Percentiles rank a stretch among this genome's conserved stretches.
These are phyloP conservation scores for Peronospora belbahrii DNA, from an alignment of 352 stramenopile species.

Conservation along the genomic window DNA sequence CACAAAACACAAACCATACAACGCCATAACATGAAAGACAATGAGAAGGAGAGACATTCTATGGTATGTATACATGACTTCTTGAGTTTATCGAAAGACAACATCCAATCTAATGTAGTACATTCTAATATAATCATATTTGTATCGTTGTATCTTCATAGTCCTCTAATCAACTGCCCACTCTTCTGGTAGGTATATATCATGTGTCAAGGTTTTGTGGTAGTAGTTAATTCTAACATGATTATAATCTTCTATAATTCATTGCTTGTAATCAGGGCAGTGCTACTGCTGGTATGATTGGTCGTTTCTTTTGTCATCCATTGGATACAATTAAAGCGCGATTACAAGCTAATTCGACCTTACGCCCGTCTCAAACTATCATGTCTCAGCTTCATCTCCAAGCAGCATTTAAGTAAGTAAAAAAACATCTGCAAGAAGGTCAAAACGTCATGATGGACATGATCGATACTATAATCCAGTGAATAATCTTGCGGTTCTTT, in stretches of 20 bases:
- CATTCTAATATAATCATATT: constrained; percentile 2
- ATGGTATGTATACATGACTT: no score
- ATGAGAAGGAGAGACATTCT: no score
- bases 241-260: not conserved
- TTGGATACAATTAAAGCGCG: constrained; percentile 89
- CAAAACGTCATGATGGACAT: no score
- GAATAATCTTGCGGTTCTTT: not conserved
- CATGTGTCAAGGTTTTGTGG: not conserved
- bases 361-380: constrained; percentile 35
- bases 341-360: constrained; percentile 48
- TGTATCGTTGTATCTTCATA: constrained; percentile 11
- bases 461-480: not conserved
- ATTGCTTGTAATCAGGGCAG: constrained; percentile 41
- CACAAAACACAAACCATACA: no score
- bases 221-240: not conserved
- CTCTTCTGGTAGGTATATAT: constrained; percentile 34
- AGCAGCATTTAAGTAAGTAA: constrained; percentile 36
- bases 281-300: constrained; percentile 74
- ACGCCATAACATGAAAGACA: no score
- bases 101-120: no score
- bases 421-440: no score
- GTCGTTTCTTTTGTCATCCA: constrained; percentile 85
- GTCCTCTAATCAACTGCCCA: constrained; percentile 43
- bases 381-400: constrained; percentile 35
- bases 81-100: no score